These are phyloP conservation scores for Rhynchosporium graminicola DNA, from an alignment of 2,329 filamentous ascomycete genomes.

Conservation along the genomic window DNA sequence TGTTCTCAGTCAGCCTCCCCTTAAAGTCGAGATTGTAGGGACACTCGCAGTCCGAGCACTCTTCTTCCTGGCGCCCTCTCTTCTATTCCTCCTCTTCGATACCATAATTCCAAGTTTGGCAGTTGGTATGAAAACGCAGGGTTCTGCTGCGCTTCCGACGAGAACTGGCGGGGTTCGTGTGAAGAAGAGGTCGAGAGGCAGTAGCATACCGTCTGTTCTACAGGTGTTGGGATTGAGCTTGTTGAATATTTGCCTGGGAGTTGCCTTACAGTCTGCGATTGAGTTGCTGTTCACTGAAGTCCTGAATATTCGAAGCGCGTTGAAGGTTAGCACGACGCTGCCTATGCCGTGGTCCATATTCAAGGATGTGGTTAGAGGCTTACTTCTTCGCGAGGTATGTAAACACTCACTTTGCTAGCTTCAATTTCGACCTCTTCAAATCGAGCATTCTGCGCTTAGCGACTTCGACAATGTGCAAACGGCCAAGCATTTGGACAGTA, in stretches of 20 bases:
- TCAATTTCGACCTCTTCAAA: neutral
- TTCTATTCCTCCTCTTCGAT: conserved; percentile 74
- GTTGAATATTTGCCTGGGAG: conserved; percentile 55
- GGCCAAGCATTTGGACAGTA: no score
- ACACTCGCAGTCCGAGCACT: conserved; percentile 66
- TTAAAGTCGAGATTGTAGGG: conserved; percentile 74
- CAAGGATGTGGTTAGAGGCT: conserved; percentile 53
- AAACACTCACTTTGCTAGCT: neutral
- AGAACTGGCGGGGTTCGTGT: conserved; percentile 41
- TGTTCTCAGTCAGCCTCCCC: conserved; percentile 72
- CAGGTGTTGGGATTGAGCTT: conserved; percentile 55
- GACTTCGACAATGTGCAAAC: neutral
- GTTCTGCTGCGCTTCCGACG: conserved; percentile 50
- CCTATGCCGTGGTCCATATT: conserved; percentile 63
- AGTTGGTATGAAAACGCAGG: conserved; percentile 68
- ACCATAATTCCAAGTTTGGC: conserved; percentile 67
- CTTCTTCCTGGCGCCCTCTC: conserved; percentile 73
- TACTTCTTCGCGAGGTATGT: conserved; percentile 59
- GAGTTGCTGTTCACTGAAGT: conserved; percentile 56
- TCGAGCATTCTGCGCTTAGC: neutral
- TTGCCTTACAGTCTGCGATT: conserved; percentile 54
- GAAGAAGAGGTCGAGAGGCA: conserved; percentile 38
- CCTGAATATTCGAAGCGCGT: conserved; percentile 53
- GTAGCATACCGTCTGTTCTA: conserved; percentile 45
- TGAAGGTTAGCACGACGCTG: conserved; percentile 59